Evolutionary conservation across 768 basidiomycete genomes (phyloP), one percentile per base, ranked within the genome.

Genomic region (Exidia glandulosa): DNA sequence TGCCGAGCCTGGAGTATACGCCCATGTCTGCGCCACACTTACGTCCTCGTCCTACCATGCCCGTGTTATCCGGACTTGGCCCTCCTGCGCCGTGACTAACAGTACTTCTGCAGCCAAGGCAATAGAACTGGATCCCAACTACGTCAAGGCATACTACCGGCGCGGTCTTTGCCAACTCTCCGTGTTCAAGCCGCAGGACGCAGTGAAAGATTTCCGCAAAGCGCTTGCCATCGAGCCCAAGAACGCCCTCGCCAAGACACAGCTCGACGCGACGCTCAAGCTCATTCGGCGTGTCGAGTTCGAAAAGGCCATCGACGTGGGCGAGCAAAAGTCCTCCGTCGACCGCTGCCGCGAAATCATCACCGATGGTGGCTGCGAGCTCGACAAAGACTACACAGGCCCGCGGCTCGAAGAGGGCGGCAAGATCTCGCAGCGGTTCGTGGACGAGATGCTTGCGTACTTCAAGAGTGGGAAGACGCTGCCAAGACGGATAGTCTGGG

Each of bases 381-480:
- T 93, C 50, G 92, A 95, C 62, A 75, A 75, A 27, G 69, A 75
- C 30, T 94, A 94, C 67, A 65, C 77, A 4, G 92, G 95, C 2
- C 95, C 96, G 2, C 77, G 77, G 58, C 80, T 97, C 14, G 68
- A 75, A n/a, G 67, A 73, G 14, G 71, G 75, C 45, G 78, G 67
- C 31, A 75, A 71, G 56, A 88, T 94, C 63, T 89, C 85, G 29
- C 71, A 80, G 36, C 80, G 86, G 58, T 99, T 97, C 71, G 77
- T 99, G 62, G 79, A 80, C 63, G 79, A 75, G 37, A 94, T 98
- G 93, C 84, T 96, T 56, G 76, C 85, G 63, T 90, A 85, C 85
- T 98, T 96, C 75, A 94, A 94, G 76, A 81, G 85, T 48, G 94
- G 93, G n/a, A 96, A 96, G 71, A 79, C 86, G n/a, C 73, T 98